Conservation (phyloP, 495 filamentous ascomycete species). For the Podospora fimiseda region DNA sequence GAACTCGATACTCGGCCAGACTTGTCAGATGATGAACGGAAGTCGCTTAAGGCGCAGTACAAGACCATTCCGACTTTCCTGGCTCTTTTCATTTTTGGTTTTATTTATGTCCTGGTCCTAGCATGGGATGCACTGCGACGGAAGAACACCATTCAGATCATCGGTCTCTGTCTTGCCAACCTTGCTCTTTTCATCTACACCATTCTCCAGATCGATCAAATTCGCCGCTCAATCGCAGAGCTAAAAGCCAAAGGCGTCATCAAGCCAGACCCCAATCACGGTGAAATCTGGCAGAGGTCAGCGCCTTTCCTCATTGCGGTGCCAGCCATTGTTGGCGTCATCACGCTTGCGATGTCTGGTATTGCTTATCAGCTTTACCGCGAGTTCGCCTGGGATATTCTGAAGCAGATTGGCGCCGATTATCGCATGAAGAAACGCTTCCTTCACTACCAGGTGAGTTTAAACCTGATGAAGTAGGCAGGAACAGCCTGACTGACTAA, state of each 20-base stretch:
- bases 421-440: conserved; percentile 94
- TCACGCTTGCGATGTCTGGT: conserved; percentile 63
- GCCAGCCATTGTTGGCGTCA: conserved; percentile 73
- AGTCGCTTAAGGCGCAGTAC: conserved; percentile 36
- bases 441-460: conserved; percentile 84
- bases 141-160: conserved; percentile 98
- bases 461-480: no score
- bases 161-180: conserved; percentile 90
- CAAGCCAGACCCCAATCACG: conserved; percentile 28
- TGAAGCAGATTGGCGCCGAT: conserved; percentile 98
- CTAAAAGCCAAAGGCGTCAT: conserved; percentile 33
- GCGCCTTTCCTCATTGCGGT: conserved; percentile 77
- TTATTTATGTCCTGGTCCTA: conserved; percentile 81
- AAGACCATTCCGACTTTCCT: conserved; percentile 84
- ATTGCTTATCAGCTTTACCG: conserved; percentile 93
- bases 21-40: no score
- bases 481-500: no score
- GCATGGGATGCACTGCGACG: conserved; percentile 88
- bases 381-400: conserved; percentile 98
- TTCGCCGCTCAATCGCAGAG: conserved; percentile 57
- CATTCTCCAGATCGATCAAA: conserved; percentile 85
- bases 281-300: conserved; percentile 57
- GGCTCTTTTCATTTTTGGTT: conserved; percentile 94
- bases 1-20: no score
- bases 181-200: conserved; percentile 85